Evolutionary conservation across 768 basidiomycete genomes (phyloP).

Genomic region (Mycena filopes): DNA sequence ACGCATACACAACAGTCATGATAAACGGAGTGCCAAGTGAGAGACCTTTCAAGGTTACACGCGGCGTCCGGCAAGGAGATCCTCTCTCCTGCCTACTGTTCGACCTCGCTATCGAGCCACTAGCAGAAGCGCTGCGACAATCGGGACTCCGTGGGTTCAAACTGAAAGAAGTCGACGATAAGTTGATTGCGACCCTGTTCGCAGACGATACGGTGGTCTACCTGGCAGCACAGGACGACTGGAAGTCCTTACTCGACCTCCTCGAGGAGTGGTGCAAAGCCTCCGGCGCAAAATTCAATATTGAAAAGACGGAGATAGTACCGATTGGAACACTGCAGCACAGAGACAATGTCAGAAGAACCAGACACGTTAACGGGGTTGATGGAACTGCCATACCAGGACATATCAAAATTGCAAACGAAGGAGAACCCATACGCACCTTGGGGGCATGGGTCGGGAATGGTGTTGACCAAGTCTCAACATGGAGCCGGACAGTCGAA

Average conservation of each 20-base stretch:
- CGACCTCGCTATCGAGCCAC: constrained; percentile 48
- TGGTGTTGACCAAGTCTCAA: constrained; percentile 24
- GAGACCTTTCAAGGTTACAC: too few species aligned
- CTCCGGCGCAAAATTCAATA: constrained; percentile 54
- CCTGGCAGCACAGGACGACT: constrained; percentile 43
- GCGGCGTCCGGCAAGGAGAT: too few species aligned
- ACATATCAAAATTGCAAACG: constrained; percentile 40
- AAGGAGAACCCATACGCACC: constrained; percentile 39
- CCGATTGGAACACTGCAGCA: constrained; percentile 42
- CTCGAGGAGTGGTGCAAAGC: constrained; percentile 52
- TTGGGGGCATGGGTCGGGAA: constrained; percentile 50
- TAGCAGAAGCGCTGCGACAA: too few species aligned
- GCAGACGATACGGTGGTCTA: constrained; percentile 54
- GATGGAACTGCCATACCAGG: constrained; percentile 26
- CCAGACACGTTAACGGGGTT: background rate
- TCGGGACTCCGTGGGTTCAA: too few species aligned
- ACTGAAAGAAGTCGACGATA: constrained; percentile 27
- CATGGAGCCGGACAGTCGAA: too few species aligned
- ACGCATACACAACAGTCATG: too few species aligned
- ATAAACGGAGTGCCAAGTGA: too few species aligned
- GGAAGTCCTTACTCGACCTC: constrained; percentile 35
- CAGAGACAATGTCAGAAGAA: constrained; percentile 18
- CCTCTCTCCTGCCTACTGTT: constrained; percentile 49
- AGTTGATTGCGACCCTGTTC: constrained; percentile 46
- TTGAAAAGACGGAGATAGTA: constrained; percentile 49